phyloP scores from a whole-genome alignment of 257 asterid species.

The Gardenia jasminoides region DNA sequence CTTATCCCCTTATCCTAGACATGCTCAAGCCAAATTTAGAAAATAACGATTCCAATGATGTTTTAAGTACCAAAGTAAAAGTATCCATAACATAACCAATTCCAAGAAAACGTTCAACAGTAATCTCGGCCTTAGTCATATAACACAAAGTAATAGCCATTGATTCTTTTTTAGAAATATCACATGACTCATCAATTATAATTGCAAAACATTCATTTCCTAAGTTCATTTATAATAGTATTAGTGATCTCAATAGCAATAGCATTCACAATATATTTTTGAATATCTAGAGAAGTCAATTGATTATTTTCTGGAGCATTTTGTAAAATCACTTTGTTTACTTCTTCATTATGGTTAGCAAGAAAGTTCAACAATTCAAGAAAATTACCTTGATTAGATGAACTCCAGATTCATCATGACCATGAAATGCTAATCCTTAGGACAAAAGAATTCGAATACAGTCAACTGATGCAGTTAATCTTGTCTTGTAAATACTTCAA shows the following conservation, averaged over 20 bases:
- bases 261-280: background rate
- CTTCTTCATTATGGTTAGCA: too few species aligned
- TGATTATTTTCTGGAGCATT: too few species aligned
- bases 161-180: background rate
- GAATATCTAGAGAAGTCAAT: background rate
- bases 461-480: too few species aligned
- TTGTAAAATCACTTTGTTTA: too few species aligned
- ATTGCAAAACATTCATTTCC: background rate
- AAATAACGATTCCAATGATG: background rate
- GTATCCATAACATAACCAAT: background rate
- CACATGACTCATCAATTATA: background rate
- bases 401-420: too few species aligned
- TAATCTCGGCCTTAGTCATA: too few species aligned
- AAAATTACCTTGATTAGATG: too few species aligned
- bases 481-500: too few species aligned
- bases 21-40: background rate
- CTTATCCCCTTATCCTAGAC: background rate
- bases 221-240: background rate
- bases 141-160: slow-evolving; percentile 1
- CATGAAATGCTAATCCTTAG: too few species aligned
- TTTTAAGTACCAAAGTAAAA: background rate
- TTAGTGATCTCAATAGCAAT: background rate
- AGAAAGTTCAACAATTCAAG: too few species aligned
- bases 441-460: too few species aligned
- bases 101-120: background rate